Base-by-base conservation (phyloP, 1,284 basidiomycete genomes). In the Apiotrichum sp. region DNA sequence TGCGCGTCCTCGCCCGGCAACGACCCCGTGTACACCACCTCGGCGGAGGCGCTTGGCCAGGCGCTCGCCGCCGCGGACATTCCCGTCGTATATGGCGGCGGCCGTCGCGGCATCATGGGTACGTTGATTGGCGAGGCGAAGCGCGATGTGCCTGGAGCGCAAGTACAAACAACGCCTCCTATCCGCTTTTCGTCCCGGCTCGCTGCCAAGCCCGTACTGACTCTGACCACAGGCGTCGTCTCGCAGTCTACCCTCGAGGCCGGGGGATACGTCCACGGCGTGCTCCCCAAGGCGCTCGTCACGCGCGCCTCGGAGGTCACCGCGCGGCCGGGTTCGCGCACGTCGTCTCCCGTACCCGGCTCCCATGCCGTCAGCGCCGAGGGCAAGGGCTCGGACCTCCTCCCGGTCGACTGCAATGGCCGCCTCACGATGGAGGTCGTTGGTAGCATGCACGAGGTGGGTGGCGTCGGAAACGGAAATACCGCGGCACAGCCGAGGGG, bases 1-100 rank as follows among this genome's bases (percentile, higher is more conserved):
- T 92, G 89, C 68, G 89, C 82, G 9, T 87, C 89, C 1, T 88
- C 85, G 1, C 67, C 80, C 0, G 89, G 89, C 29, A 82, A 77
- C 29, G 76, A 81, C 44, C 74, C 79, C 11, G 83, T 85, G 8
- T 90, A 83, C 71, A 75, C 79, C 22, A 73, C 79, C 11, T 87
- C 89, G n/a, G 88, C 90, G 3, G 55, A 71, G 85, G 86, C 88
- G 32, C 71, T 96, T 11, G 93, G 89, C 41, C 74, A 77, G 49
- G 86, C 89, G 0, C 78, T 95, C 31, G 89, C 85, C 2, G 74
- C 74, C 32, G 75, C 81, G n/a, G 77, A 80, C 4, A 80, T 85
- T 11, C 82, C 84, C 3, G 79, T 96, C 32, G 82, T 96, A 1
- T 96, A 96, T 70, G 92, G 92, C 4, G 93, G 92, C 14, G 92